phyloP scores from a whole-genome alignment of 2,329 filamentous ascomycete species.

The Trichoderma aggressivum region DNA sequence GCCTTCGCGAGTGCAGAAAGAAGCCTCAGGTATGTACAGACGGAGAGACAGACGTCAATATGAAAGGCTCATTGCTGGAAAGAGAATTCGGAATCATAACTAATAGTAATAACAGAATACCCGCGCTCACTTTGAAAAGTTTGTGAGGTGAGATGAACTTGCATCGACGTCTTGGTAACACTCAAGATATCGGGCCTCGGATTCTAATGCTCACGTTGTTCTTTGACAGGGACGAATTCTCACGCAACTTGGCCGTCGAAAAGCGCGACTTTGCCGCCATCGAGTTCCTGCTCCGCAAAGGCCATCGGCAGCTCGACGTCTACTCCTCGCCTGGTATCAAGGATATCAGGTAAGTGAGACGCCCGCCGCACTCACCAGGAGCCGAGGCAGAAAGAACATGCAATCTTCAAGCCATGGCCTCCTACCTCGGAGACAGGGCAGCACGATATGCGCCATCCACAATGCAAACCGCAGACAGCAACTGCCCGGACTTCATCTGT shows the following conservation, averaged over 20 bases:
- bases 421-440: background rate
- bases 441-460: no score
- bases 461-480: background rate
- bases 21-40: conserved; percentile 64
- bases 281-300: conserved; percentile 80
- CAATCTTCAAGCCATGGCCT: background rate
- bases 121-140: conserved; percentile 60
- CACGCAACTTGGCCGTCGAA: conserved; percentile 63
- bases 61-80: background rate
- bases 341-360: conserved; percentile 54
- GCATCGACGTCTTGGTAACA: background rate
- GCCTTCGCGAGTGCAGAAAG: conserved; percentile 73
- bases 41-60: background rate
- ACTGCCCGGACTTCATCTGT: background rate
- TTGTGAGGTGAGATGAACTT: conserved; percentile 52
- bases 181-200: background rate
- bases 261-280: conserved; percentile 85
- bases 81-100: background rate
- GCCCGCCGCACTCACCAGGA: background rate
- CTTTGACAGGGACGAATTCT: conserved; percentile 65
- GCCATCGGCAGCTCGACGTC: conserved; percentile 74
- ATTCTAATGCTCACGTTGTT: background rate
- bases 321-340: conserved; percentile 79
- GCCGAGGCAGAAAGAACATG: background rate
- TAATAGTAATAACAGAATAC: conserved; percentile 42